Conservation (phyloP, 345 rosid genomes). For the Populus deltoides region DNA sequence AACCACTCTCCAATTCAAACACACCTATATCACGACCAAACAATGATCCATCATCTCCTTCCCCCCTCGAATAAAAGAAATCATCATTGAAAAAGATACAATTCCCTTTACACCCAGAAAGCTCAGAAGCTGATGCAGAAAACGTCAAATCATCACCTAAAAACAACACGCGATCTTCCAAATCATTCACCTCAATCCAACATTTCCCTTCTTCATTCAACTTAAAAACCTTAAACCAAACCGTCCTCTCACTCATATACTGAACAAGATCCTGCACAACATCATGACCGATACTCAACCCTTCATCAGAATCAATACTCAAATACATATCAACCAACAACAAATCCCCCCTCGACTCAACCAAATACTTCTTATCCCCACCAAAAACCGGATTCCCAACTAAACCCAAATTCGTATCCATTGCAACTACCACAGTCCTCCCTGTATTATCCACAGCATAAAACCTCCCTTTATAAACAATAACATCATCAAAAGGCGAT, state of each 20-base stretch:
- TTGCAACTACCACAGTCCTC: slow-evolving; percentile 57
- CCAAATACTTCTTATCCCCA: slow-evolving; percentile 85
- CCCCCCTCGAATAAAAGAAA: slow-evolving; percentile 41
- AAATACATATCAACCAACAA: slow-evolving; percentile 81
- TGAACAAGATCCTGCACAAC: slow-evolving; percentile 31
- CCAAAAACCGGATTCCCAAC: slow-evolving; percentile 59
- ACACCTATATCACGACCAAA: slow-evolving; percentile 54
- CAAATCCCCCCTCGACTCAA: slow-evolving; percentile 67
- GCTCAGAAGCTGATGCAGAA: slow-evolving; percentile 52
- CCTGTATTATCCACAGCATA: slow-evolving; percentile 77
- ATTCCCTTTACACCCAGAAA: slow-evolving; percentile 49
- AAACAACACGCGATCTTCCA: slow-evolving; percentile 64
- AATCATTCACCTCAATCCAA: slow-evolving; percentile 56
- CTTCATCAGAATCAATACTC: slow-evolving; percentile 54
- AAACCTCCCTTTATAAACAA: slow-evolving; percentile 51
- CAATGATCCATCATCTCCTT: slow-evolving; percentile 6
- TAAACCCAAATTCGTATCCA: slow-evolving; percentile 26
- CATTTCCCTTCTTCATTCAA: slow-evolving; percentile 39
- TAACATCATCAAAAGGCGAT: slow-evolving; percentile 83
- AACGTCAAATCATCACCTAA: slow-evolving; percentile 83
- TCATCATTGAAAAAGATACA: slow-evolving; percentile 59
- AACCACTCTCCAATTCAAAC: slow-evolving; percentile 58
- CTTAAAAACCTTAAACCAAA: slow-evolving; percentile 61
- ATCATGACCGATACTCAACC: slow-evolving; percentile 28
- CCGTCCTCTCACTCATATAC: slow-evolving; percentile 66